These are phyloP conservation scores for Hymenoscyphus repandus DNA, from an alignment of 2,329 filamentous ascomycete species.

Conservation along the genomic window DNA sequence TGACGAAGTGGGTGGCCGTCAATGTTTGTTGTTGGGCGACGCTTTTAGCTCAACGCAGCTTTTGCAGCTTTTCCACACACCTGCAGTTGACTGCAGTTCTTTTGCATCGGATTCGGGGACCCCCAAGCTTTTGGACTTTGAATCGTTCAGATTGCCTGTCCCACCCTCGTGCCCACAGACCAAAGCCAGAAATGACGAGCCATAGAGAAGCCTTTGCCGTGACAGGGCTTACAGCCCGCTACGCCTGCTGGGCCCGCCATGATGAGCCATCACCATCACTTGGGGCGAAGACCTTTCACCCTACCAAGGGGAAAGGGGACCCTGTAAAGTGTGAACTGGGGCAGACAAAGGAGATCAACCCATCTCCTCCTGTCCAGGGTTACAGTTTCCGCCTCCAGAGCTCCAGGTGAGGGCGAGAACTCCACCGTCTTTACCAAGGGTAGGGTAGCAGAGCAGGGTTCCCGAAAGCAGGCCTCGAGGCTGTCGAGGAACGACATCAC, in stretches of 20 bases:
- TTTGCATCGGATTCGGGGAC: constrained; percentile 13
- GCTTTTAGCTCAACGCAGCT: constrained; percentile 23
- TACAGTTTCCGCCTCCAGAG: too few species aligned
- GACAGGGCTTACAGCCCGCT: constrained; percentile 2
- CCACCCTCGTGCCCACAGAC: constrained; percentile 27
- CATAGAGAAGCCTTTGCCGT: constrained; percentile 4
- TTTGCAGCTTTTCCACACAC: constrained; percentile 18
- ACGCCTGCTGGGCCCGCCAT: too few species aligned
- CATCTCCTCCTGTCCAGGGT: not conserved
- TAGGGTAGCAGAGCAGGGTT: too few species aligned
- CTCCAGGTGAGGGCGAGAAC: too few species aligned
- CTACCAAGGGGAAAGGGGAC: not conserved
- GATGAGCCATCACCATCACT: too few species aligned
- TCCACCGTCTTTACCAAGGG: too few species aligned
- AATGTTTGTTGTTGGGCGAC: constrained; percentile 23
- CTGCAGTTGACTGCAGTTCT: constrained; percentile 10
- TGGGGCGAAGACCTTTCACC: too few species aligned
- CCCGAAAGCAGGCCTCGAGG: too few species aligned
- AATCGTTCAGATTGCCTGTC: constrained; percentile 20
- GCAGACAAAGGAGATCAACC: constrained; percentile 18
- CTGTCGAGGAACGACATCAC: not conserved
- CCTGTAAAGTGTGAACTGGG: not conserved
- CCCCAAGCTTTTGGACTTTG: constrained; percentile 22
- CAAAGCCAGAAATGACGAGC: constrained; percentile 2
- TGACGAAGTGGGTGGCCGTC: constrained; percentile 16